Base-by-base conservation (phyloP, 1,139 yeast genomes). In the Taphrina betulina region DNA sequence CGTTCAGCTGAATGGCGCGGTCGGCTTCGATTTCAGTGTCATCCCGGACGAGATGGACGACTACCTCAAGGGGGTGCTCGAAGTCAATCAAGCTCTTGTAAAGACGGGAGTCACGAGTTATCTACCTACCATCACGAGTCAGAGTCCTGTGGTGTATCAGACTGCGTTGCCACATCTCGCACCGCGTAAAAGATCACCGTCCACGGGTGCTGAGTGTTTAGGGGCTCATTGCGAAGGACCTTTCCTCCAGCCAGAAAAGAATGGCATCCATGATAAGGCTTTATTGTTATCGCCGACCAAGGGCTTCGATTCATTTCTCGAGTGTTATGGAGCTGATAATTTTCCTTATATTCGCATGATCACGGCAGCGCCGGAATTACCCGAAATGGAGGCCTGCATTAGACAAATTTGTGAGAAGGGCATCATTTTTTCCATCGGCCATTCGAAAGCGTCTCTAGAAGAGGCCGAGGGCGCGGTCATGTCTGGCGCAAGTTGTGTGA, bases 221-320 rank as follows among this genome's bases (percentile, higher is more conserved):
- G 85, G 85, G 2, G 82, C 82, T n/a, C 85, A 81, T 63, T 68
- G 78, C 50, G 85, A 81, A 63, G 85, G 85, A 5, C 85, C 85
- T 2, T 80, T 80, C 64, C 75, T 81, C 60, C 78, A 75, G 60
- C 68, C 73, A 46, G 65, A 72, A 58, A 81, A 81, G 68, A 80
- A 79, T 61, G 85, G 85, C 0, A 80, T 84, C 64, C 85, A 81
- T 64, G 22, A 20, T 5, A 14, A 19, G 2, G 22, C 12, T 83
- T 83, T 2, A 73, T 72, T 22, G 81, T 72, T 80, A 60, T 76
- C 72, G 34, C 74, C 72, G 57, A 81, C 80, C 17, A 65, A 67
- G 40, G n/a, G n/a, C n/a, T n/a, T n/a, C n/a, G 60, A 68, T 7
- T 68, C 73, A 57, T 66, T 80, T 46, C 67, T 69, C 51, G 68